Evolutionary conservation across 768 basidiomycete species (phyloP).

Genomic region (Amanita inopinata): DNA sequence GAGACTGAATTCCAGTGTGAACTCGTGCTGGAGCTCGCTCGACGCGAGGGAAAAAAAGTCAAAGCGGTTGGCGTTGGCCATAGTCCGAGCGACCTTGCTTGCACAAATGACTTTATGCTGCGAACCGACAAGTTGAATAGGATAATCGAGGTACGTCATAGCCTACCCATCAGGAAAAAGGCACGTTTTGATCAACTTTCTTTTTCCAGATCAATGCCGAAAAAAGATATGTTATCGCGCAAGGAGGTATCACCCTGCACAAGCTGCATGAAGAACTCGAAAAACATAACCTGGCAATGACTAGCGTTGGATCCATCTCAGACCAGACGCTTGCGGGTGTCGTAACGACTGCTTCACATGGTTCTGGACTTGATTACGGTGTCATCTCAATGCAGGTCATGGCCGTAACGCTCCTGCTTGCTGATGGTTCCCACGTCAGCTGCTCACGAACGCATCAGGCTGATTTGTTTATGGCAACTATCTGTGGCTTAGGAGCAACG

Average conservation of each 20-base stretch:
- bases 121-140: constrained; percentile 64
- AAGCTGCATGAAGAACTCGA: constrained; percentile 63
- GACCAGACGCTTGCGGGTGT: constrained; percentile 93
- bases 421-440: constrained; percentile 59
- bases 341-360: constrained; percentile 92
- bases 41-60: constrained; percentile 58
- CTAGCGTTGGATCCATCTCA: constrained; percentile 91
- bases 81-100: constrained; percentile 88
- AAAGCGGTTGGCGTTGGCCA: constrained; percentile 88
- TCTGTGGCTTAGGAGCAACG: constrained; percentile 87
- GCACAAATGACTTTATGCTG: constrained; percentile 81
- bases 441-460: constrained; percentile 54
- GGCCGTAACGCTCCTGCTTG: constrained; percentile 65
- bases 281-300: constrained; percentile 68
- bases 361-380: constrained; percentile 70
- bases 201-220: constrained; percentile 54
- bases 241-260: constrained; percentile 74
- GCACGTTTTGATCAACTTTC: constrained; percentile 5
- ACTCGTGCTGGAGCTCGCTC: constrained; percentile 72
- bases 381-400: constrained; percentile 78
- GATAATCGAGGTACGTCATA: constrained; percentile 61
- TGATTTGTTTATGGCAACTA: constrained; percentile 81
- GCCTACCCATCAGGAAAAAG: constrained; percentile 7
- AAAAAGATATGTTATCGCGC: constrained; percentile 55
- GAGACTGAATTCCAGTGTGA: constrained; percentile 57